Percentiles rank a stretch among this genome's conserved stretches.
Evolutionary conservation across 1,139 yeast species (phyloP).

Genomic region (Hyphopichia fennica): DNA sequence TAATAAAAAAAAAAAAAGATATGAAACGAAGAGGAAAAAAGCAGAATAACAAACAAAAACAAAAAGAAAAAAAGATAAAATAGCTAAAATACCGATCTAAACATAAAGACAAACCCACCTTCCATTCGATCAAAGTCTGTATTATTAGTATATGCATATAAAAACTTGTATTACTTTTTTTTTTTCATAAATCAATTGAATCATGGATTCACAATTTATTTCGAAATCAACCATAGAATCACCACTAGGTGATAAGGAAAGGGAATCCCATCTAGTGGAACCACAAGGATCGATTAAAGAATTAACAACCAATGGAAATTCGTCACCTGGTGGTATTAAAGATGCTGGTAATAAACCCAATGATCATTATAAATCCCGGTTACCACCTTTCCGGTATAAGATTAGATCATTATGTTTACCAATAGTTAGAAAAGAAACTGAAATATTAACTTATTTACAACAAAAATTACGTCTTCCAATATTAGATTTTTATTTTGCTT

Average conservation of each 20-base stretch:
- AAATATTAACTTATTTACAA: constrained; percentile 60
- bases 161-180: too few species aligned
- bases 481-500: constrained; percentile 77
- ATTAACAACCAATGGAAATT: too few species aligned
- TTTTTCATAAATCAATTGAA: too few species aligned
- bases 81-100: too few species aligned
- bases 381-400: constrained; percentile 60
- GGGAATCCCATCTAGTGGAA: neutral
- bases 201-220: neutral
- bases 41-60: too few species aligned
- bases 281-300: neutral
- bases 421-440: constrained; percentile 66
- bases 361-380: constrained; percentile 60
- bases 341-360: constrained; percentile 77
- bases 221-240: neutral
- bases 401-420: constrained; percentile 60
- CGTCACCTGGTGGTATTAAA: too few species aligned
- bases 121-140: too few species aligned
- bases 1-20: too few species aligned
- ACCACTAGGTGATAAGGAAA: neutral
- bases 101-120: too few species aligned
- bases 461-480: constrained; percentile 43
- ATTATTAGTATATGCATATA: too few species aligned
- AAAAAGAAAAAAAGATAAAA: too few species aligned
- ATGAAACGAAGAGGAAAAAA: too few species aligned